Base-by-base conservation (phyloP, 1,139 yeast genomes). In the Zygoascus sp. region DNA sequence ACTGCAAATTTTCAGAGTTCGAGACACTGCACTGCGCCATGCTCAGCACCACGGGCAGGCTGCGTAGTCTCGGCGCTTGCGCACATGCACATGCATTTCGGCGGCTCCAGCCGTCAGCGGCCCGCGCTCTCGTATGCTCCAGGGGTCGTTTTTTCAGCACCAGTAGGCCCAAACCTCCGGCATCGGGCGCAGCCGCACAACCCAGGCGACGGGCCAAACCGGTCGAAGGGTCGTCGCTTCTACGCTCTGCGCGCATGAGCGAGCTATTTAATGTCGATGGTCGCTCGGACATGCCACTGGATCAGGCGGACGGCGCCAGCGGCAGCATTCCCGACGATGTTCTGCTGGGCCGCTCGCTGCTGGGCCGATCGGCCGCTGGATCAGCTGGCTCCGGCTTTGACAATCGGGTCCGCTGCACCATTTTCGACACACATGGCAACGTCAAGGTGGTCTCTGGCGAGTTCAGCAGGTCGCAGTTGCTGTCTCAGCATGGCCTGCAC, bases 361-460 rank as follows among this genome's bases (percentile, higher is more conserved):
- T 42, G 34, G 53, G 59, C 8, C 56, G 61, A 40, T n/a, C n/a
- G n/a, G 47, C 68, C 40, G 45, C 68, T 47, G 55, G 67, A 20
- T 40, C 42, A n/a, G 6, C 16, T 11, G 51, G 36, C 4, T 19
- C 22, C 13, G 45, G 32, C 13, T 19, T 42, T 5, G 63, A 70
- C 62, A 61, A 61, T 41, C 56, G 64, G 5, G 66, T 71, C 8
- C 54, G 83, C 51, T 89, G 97, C 58, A 87, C 97, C 0, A 79
- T 85, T 0, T 83, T 92, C 59, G 94, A 90, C 61, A 58, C 66
- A 7, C 68, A 74, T 13, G 98, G 98, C 1, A 75, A 79, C 48
- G 84, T 86, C 40, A 72, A 78, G 1, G 84, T 83, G 5, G 87
- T 86, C 1, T 80, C 94, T 0, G 80, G 87, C 45, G 86, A 82